Evolutionary conservation across 176 grass and related monocot genomes (phyloP), one percentile per base, ranked within the genome.

Genomic region (Themeda triandra): DNA sequence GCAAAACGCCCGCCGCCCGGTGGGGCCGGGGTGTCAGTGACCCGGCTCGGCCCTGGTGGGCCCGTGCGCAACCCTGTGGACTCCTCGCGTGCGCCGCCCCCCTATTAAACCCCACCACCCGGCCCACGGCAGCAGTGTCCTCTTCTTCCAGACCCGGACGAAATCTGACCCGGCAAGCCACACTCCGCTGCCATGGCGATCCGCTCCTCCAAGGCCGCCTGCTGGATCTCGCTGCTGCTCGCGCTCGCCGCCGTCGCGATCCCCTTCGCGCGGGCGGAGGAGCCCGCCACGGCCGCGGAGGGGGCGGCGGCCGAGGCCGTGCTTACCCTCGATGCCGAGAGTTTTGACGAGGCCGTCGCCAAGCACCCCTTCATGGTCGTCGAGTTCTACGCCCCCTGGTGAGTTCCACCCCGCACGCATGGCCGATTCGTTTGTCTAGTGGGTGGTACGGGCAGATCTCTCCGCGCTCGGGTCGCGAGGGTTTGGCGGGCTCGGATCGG

Each of bases 321-420:
- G 84, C 90, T 99, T 67, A 92, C 93, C 21, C 93, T 99, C 8
- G 91, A 91, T 82, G 73, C 80, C 53, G 87, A 91, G 9, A 86
- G 62, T 88, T 99, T 99, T 86, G 80, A 87, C 2, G 90, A 99
- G 23, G 90, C 81, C 75, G 80, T 99, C 81, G 80, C 91, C 63
- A 94, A 94, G 65, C 89, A 99, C 86, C 90, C 91, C 32, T 94
- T 99, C 84, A 84, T 99, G 66, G 90, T 99, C 85, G 88, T 99
- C 68, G 90, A 99, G 88, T 99, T 99, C 90, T 99, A 96, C 82
- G 96, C 96, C 51, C 93, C 96, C 6, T 96, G 96, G 96, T 99
- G 82, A 93, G 92, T 9, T 21, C n/a, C 30, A 10, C n/a, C 10
- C 11, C 13, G n/a, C 3, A 21, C n/a, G n/a, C n/a, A n/a, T 23